phyloP scores from a whole-genome alignment of 2,329 filamentous ascomycete genomes.

The Aspergillus carbonarius region DNA sequence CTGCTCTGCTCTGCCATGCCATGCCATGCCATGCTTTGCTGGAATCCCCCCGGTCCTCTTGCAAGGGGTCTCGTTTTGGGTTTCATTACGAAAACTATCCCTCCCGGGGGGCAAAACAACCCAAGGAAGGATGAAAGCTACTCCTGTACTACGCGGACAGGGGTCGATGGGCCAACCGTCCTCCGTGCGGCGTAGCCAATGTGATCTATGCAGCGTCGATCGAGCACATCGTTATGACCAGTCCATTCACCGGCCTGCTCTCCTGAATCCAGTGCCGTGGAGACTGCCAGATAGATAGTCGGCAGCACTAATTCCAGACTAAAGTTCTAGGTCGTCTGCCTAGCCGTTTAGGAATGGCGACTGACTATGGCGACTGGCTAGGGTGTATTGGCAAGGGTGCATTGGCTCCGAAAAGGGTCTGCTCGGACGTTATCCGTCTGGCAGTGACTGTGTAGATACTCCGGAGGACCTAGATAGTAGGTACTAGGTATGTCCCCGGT shows the following conservation, averaged over 20 bases:
- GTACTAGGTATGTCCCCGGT: not conserved
- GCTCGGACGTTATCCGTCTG: not conserved
- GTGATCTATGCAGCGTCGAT: not conserved
- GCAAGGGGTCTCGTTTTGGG: not conserved
- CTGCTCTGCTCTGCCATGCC: not conserved
- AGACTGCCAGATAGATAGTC: not conserved
- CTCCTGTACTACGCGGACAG: not conserved
- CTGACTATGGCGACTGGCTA: not conserved
- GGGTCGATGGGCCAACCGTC: not conserved
- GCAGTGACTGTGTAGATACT: not conserved
- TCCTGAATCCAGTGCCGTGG: not conserved
- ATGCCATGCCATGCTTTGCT: not conserved
- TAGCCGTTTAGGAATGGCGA: not conserved
- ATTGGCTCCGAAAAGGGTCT: not conserved
- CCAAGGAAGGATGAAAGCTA: not conserved
- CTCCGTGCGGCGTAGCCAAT: not conserved
- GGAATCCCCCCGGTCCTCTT: not conserved
- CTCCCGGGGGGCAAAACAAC: not conserved
- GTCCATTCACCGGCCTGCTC: not conserved
- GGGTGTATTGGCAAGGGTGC: not conserved
- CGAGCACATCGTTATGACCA: not conserved
- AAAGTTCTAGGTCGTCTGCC: not conserved
- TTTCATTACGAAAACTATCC: not conserved
- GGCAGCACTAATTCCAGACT: not conserved
- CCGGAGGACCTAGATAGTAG: not conserved